Base-by-base conservation (phyloP, 306 rosid genomes). In the Erythrophleum fordii region DNA sequence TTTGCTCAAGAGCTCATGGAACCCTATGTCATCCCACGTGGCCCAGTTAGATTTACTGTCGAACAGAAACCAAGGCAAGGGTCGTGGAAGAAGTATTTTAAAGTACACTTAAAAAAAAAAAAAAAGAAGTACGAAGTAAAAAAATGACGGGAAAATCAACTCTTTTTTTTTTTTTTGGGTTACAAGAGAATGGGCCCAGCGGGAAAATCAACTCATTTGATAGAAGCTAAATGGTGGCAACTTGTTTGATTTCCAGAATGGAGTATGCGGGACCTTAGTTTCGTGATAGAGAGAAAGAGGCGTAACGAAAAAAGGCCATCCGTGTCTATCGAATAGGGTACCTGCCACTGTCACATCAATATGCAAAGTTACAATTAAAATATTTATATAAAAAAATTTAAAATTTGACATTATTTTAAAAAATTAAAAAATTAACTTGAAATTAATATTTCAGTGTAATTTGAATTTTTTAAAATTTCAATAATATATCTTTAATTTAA, bases 1-100 rank as follows among this genome's bases (percentile, higher is more conserved):
- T 13, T 3, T 26, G 28, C 35, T 11, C 35, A 14, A 13, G 8
- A 28, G 39, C 12, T 29, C 34, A 34, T 8, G 45, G 70, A 65
- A 26, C 46, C 46, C 46, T 35, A 35, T 22, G 70, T 35, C 46
- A 65, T 35, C 70, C 39, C 70, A 65, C 70, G 13, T 65, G 48
- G 16, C 41, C 70, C 70, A 65, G 9, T 18, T 12, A 65, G 3
- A 29, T 22, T 11, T 67, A 2, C n/a, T 20, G 11, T 65, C 6
- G 1, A 8, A 66, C 51, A 6, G 10, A 37, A 9, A 65, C n/a
- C 28, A 2, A n/a, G 48, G 72, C 72, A 8, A 66, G 28, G 29
- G 39, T 66, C 17, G 2, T 37, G 72, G 28, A 10, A 39, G 23
- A n/a, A 14, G 13, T 66, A 23, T 66, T 20, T 66, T 44, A 10